Evolutionary conservation across 106 monocot genomes (phyloP), one percentile per base, ranked within the genome.

Genomic region (Platanthera zijinensis): DNA sequence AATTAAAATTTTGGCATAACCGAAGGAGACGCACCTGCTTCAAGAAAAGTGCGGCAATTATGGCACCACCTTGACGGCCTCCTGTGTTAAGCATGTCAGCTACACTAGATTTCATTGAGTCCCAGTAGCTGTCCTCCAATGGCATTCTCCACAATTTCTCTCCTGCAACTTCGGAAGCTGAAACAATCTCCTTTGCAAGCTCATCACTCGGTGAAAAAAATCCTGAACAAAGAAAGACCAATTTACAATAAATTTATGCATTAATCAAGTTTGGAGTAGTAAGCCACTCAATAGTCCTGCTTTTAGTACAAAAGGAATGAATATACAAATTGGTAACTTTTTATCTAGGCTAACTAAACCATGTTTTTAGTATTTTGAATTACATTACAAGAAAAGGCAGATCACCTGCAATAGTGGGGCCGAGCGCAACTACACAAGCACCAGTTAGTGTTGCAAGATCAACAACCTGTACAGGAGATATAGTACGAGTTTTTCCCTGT

Each of bases 51-150:
- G 96, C 90, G 56, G 96, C 96, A 56, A 84, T 91, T 56, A 96
- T 96, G 39, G 96, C 85, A 74, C 93, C 90, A 76, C 96, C 96
- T 76, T 89, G 89, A 64, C 90, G 90, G 17, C 88, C 90, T 51
- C 96, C 96, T 14, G 93, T 86, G 73, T 96, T 96, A 32, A 87
- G 87, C 96, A 96, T 96, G 75, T 96, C 96, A 77, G 96, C 96
- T 4, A 96, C 87, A 32, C 93, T 83, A 30, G 96, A 96, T 81
- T 96, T 96, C 96, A 96, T 93, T 0, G 84, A 87, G 32, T 96
- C 96, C 96, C 96, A 93, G 52, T 96, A 96, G 81, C 93, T 93
- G 61, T 96, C 96, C 63, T 96, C 96, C 21, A 96, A 56, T 32
- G 96, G 96, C 90, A 96, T 76, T 78, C 93, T 87, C 96, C 96